Evolutionary conservation across 2,329 filamentous ascomycete genomes (phyloP).

Genomic region (Cercospora berteroae): DNA sequence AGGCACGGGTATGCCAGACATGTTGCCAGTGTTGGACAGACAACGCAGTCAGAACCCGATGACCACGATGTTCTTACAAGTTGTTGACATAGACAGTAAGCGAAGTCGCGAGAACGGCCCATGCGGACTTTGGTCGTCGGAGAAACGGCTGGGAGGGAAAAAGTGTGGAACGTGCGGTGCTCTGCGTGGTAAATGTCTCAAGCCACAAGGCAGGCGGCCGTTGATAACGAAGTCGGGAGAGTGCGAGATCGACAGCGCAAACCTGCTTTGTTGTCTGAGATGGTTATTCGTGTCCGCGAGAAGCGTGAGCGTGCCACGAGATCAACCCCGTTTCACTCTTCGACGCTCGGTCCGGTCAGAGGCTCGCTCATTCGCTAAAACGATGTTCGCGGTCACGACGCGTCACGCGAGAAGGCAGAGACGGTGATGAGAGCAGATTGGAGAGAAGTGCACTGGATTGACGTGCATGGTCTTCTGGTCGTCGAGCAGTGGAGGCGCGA

Average conservation of each 20-base stretch:
- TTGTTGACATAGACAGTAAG: not conserved
- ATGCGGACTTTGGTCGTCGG: not conserved
- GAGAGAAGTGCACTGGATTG: not conserved
- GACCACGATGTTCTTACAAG: not conserved
- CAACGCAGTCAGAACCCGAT: not conserved
- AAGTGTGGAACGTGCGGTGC: not conserved
- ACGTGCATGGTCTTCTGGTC: not conserved
- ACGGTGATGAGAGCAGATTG: not conserved
- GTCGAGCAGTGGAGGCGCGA: not conserved
- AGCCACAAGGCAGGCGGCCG: not conserved
- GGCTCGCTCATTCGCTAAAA: slow-evolving; percentile 2
- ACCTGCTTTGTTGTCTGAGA: not conserved
- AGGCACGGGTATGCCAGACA: not conserved
- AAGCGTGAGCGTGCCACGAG: slow-evolving; percentile 2
- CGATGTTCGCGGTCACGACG: not conserved
- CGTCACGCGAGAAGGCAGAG: not conserved
- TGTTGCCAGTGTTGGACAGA: not conserved
- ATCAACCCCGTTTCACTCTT: slow-evolving; percentile 1
- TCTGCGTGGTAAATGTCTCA: not conserved
- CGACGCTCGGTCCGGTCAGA: not conserved
- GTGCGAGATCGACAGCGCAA: not conserved
- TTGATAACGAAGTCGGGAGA: not conserved
- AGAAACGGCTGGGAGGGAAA: not conserved
- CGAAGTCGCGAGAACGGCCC: not conserved
- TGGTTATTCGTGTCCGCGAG: not conserved